A percentile compares a stretch with the other conserved stretches of the same genome.
These are phyloP conservation scores for Aspergillus sp. DNA, from an alignment of 2,329 filamentous ascomycete species.

Conservation along the genomic window DNA sequence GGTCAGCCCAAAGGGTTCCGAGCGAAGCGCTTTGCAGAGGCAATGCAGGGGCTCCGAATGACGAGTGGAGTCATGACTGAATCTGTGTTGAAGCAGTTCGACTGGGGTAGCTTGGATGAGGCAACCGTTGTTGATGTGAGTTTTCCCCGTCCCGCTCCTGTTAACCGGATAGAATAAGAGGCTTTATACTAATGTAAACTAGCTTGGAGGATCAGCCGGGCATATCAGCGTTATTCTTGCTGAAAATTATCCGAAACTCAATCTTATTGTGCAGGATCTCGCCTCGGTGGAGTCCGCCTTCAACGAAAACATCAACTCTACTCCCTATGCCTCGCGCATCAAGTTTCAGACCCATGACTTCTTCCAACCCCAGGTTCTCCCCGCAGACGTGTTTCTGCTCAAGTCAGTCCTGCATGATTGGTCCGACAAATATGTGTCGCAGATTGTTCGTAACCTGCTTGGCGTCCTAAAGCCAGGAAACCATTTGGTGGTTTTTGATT, in stretches of 20 bases:
- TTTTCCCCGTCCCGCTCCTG: background rate
- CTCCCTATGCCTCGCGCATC: background rate
- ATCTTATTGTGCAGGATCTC: background rate
- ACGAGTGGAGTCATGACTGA: background rate
- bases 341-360: background rate
- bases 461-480: background rate
- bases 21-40: background rate
- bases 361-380: background rate
- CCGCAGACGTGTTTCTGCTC: background rate
- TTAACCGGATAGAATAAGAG: too few relatives aligned
- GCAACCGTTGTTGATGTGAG: slow-evolving; percentile 1
- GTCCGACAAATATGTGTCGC: background rate
- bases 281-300: background rate
- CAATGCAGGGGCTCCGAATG: background rate
- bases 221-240: background rate
- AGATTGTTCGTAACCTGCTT: background rate
- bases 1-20: background rate
- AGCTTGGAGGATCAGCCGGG: background rate
- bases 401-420: background rate
- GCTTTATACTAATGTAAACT: background rate
- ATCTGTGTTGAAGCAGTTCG: background rate
- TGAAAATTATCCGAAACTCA: background rate
- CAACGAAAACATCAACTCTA: background rate
- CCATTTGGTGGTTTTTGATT: background rate
- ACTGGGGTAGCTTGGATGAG: background rate